Base-by-base conservation (phyloP, 139 green algal genomes). In the Chlamydomonas urium region DNA sequence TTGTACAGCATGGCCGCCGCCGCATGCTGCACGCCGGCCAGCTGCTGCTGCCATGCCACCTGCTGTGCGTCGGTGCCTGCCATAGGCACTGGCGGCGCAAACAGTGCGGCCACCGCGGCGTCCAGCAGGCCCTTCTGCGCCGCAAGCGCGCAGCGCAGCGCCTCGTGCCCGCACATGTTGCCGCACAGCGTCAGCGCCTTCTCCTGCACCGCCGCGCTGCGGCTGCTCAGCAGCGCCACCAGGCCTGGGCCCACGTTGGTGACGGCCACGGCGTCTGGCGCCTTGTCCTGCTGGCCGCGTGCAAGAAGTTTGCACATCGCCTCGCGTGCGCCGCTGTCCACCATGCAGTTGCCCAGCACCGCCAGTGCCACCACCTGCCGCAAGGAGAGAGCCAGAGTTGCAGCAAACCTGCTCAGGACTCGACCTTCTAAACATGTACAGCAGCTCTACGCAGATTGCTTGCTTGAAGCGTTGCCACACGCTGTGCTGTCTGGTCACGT, bases 311-410 rank as follows among this genome's bases (percentile, higher is more conserved):
- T n/a, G 2, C 48, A 35, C 69, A 82, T 82, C 26, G 69, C 78
- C 1, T 47, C 47, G 47, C 75, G 78, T 63, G 35, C 42, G 28
- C 58, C 31, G 32, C 57, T 65, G 37, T 86, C 80, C 59, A 84
- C 56, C 58, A 75, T 73, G 65, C 73, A 79, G 76, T 88, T 88
- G 67, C 71, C 57, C 24, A 88, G 79, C 73, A 83, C 56, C 31
- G 72, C 57, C 56, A 88, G 58, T 0, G 45, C 75, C 29, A 71
- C 37, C 2, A 63, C 68, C 69, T 81, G 74, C 36, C 66, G 34
- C 58, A 45, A 26, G n/a, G n/a, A n/a, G n/a, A n/a, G n/a, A n/a
- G n/a, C n/a, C n/a, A n/a, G n/a, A n/a, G n/a, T n/a, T n/a, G n/a
- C n/a, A n/a, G n/a, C n/a, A n/a, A n/a, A n/a, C n/a, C n/a, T n/a